A percentile compares a stretch with the other conserved stretches of the same genome.
Evolutionary conservation across 2,329 filamentous ascomycete genomes (phyloP).

Genomic region (Nemania abortiva): DNA sequence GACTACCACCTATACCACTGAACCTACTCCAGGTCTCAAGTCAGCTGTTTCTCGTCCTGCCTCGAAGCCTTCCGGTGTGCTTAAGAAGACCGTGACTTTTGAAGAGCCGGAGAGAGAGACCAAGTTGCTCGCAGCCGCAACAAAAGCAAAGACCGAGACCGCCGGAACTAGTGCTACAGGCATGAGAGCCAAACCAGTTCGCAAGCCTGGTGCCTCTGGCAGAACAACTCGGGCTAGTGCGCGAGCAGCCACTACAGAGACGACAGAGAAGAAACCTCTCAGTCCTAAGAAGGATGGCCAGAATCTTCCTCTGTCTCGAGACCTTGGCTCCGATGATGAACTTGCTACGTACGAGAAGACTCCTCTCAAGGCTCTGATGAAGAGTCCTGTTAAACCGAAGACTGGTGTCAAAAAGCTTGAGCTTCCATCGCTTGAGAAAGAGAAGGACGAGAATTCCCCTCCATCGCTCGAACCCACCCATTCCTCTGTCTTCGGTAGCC

Average conservation of each 20-base stretch:
- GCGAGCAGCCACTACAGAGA: constrained; percentile 51
- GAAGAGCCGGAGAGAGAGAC: constrained; percentile 76
- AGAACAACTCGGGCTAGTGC: constrained; percentile 54
- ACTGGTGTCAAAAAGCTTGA: constrained; percentile 54
- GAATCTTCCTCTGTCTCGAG: constrained; percentile 59
- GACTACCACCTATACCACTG: constrained; percentile 50
- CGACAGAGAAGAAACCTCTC: constrained; percentile 63
- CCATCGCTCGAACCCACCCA: constrained; percentile 54
- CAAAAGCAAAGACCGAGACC: constrained; percentile 52
- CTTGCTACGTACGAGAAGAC: constrained; percentile 65
- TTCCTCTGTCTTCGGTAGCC: constrained; percentile 62
- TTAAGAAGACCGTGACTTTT: constrained; percentile 73
- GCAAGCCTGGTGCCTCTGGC: constrained; percentile 57
- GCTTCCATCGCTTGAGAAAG: constrained; percentile 44
- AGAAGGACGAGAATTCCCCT: constrained; percentile 47
- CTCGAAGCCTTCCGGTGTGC: constrained; percentile 39
- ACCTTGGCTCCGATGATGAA: constrained; percentile 69
- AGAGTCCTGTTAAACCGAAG: constrained; percentile 66
- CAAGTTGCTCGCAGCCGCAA: constrained; percentile 57
- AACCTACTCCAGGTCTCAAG: constrained; percentile 54
- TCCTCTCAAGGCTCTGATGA: constrained; percentile 65
- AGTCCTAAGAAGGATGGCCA: constrained; percentile 75
- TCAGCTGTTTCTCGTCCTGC: constrained; percentile 54
- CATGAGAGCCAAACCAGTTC: constrained; percentile 62
- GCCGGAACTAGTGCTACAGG: constrained; percentile 53